phyloP scores from a whole-genome alignment of 306 rosid species.

The Pueraria montana region DNA sequence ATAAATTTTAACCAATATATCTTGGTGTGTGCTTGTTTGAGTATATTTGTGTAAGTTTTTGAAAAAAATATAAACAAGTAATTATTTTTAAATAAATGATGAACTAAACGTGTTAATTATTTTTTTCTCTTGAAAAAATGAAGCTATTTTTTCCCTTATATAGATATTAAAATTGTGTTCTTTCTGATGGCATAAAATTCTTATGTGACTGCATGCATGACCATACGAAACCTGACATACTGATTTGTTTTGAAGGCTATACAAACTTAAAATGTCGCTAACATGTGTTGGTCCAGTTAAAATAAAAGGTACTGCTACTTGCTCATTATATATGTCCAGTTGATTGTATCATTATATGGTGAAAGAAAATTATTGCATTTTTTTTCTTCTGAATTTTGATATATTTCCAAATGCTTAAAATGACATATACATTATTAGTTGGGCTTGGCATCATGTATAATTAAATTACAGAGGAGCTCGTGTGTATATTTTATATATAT shows the following conservation, averaged over 20 bases:
- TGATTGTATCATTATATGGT: constrained; percentile 1
- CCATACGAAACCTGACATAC: neutral
- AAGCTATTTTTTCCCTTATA: neutral
- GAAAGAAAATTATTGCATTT: constrained; percentile 1
- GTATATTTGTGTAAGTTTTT: neutral
- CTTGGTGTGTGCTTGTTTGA: neutral
- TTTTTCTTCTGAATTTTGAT: neutral
- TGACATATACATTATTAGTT: neutral
- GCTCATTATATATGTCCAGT: neutral
- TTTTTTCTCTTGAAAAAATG: no score
- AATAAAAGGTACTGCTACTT: neutral
- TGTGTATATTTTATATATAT: neutral
- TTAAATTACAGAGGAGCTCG: neutral
- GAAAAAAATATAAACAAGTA: neutral
- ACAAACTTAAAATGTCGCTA: neutral
- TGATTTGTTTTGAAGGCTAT: neutral
- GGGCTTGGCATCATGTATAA: neutral
- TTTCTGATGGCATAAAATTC: neutral
- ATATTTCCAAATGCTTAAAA: neutral
- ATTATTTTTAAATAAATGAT: neutral
- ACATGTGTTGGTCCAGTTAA: neutral
- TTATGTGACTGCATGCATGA: constrained; percentile 28
- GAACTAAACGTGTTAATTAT: no score
- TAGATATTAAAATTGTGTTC: neutral
- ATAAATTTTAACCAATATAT: no score